Base-by-base conservation (phyloP, 1,284 basidiomycete species). In the Gomphus sp. region DNA sequence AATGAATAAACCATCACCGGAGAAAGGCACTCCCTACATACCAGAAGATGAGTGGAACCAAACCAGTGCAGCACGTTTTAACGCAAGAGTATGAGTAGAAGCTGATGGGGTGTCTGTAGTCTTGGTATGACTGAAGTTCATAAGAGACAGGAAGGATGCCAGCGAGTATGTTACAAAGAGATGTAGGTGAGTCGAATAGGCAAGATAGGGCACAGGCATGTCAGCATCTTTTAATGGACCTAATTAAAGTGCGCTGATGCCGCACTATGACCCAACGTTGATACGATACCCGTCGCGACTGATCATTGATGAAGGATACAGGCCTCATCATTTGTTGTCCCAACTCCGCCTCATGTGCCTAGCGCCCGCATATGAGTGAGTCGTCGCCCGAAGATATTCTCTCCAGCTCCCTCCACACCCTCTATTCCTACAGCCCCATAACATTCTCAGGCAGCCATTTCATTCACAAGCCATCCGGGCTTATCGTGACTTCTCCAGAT, bases 371-470 rank as follows among this genome's bases (percentile, higher is more conserved):
- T 37, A 36, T n/a, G 34, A 33, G 48, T 11, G 28, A 22, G 52
- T 7, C 16, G 12, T 53, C 36, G 60, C 78, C 82, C 28, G 84
- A 85, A 68, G 87, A 89, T 49, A 76, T 89, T 31, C 71, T 89
- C 16, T 80, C 76, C 16, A 75, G 77, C 51, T 83, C 84, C 11
- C 72, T 89, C 31, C 73, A 80, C 62, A 74, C 71, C 0, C 74
- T 89, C 9, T 89, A 86, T 64, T 80, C 78, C 55, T 76, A 82
- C 66, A 71, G 74, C 25, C 84, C 85, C 0, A 77, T 87, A 64
- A 78, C 80, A 0, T 79, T 79, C 6, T 69, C 81, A 2, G 82
- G 82, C 8, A 72, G 77, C 16, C 50, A 71, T 16, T 80, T 79
- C 65, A 71, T 68, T 11, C 79, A 82, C 65, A 65, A 65, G 2